These are phyloP conservation scores for Solanum chilense DNA, from an alignment of 257 asterid genomes.

Conservation along the genomic window DNA sequence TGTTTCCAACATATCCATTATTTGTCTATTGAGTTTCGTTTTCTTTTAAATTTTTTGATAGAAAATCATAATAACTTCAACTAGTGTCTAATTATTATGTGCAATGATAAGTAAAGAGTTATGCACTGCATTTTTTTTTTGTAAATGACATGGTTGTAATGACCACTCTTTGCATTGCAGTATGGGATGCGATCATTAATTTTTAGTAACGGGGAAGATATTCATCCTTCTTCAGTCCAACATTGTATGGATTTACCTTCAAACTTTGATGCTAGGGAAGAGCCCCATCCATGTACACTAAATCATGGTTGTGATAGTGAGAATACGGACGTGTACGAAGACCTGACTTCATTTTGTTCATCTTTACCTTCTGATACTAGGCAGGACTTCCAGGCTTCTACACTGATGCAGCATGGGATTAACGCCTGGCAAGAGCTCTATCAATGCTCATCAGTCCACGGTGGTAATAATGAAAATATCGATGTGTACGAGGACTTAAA, in stretches of 20 bases:
- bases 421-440: not conserved
- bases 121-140: not conserved
- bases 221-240: not conserved
- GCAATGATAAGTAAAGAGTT: not conserved
- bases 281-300: not conserved
- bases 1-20: not conserved
- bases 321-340: not conserved
- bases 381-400: not conserved
- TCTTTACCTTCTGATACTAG: not conserved
- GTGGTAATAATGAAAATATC: not conserved
- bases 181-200: not conserved
- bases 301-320: not conserved
- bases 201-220: not conserved
- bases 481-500: not conserved
- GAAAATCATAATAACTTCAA: not conserved
- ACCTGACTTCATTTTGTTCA: not conserved
- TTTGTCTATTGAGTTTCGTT: not conserved
- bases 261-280: not conserved
- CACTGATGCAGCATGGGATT: not conserved
- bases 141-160: not conserved
- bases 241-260: not conserved
- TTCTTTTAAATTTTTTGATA: not conserved
- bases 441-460: not conserved
- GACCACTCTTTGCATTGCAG: not conserved
- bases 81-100: not conserved